Conservation (phyloP, 495 filamentous ascomycete species). For the Terfezia boudieri region DNA sequence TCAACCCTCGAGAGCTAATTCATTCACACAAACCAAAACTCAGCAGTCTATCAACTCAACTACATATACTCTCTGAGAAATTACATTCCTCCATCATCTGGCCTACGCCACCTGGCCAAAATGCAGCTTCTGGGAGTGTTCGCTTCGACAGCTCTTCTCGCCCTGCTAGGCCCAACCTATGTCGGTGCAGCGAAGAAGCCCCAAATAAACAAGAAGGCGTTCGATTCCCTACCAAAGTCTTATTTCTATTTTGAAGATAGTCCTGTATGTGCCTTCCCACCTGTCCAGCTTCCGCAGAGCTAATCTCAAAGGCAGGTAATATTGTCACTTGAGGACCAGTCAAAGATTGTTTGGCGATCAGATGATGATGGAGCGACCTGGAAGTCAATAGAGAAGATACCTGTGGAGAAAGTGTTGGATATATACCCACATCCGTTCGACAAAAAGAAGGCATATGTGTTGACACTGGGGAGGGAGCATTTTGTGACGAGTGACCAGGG, state of each 20-base stretch:
- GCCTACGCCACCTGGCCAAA: slow-evolving; percentile 7
- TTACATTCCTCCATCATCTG: not conserved
- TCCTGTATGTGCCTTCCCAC: slow-evolving; percentile 31
- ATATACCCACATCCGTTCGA: slow-evolving; percentile 58
- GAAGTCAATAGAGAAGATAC: slow-evolving; percentile 38
- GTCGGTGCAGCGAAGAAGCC: slow-evolving; percentile 19
- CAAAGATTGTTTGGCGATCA: slow-evolving; percentile 41
- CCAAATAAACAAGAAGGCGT: slow-evolving; percentile 28
- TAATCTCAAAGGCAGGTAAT: slow-evolving; percentile 3
- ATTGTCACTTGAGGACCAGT: slow-evolving; percentile 12
- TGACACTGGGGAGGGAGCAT: slow-evolving; percentile 42
- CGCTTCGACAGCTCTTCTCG: slow-evolving; percentile 8
- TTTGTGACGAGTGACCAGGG: slow-evolving; percentile 65
- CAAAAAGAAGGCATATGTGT: slow-evolving; percentile 49
- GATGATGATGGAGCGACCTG: slow-evolving; percentile 57
- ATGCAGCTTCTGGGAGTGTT: slow-evolving; percentile 16
- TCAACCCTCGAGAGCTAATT: not conserved
- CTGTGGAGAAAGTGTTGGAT: slow-evolving; percentile 34
- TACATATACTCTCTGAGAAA: not conserved
- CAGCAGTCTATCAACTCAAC: not conserved
- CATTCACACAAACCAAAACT: not conserved
- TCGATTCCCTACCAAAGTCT: slow-evolving; percentile 37
- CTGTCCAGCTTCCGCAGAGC: no score
- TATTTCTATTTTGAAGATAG: slow-evolving; percentile 77
- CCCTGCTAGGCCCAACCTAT: slow-evolving; percentile 2